Evolutionary conservation across 371 early-diverging fungal genomes (phyloP).

Genomic region (Blastocladiella emersonii): DNA sequence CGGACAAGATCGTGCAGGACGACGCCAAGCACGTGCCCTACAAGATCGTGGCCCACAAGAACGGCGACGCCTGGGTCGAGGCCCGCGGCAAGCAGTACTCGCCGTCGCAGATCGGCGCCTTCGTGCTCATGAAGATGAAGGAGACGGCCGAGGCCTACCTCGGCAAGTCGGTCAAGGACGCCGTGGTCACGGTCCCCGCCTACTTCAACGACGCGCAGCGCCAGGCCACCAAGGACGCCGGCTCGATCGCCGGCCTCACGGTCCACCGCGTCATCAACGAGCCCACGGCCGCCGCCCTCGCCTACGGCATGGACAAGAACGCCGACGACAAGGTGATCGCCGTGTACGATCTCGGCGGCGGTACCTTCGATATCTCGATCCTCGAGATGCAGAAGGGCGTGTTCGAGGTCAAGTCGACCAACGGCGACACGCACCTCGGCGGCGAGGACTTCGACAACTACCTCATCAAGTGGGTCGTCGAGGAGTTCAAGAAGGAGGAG

Average conservation of each 20-base stretch:
- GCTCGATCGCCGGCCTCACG: conserved; percentile 88
- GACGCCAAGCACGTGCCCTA: conserved; percentile 78
- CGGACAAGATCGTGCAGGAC: conserved; percentile 69
- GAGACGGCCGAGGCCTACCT: conserved; percentile 83
- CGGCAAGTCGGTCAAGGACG: conserved; percentile 71
- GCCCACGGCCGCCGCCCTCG: conserved; percentile 97
- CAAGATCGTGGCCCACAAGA: conserved; percentile 77
- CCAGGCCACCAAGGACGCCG: conserved; percentile 98
- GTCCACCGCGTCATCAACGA: conserved; percentile 98
- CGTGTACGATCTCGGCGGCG: conserved; percentile 99
- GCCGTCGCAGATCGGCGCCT: conserved; percentile 89
- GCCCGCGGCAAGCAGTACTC: conserved; percentile 81
- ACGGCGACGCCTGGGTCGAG: conserved; percentile 98
- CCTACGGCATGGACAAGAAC: conserved; percentile 91
- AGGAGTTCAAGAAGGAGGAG: conserved; percentile 69
- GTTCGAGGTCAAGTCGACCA: conserved; percentile 95
- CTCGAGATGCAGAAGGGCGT: conserved; percentile 95
- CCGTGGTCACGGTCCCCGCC: conserved; percentile 82
- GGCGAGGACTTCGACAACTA: conserved; percentile 98
- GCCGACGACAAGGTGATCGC: conserved; percentile 80
- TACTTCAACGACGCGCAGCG: conserved; percentile 94
- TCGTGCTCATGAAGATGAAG: conserved; percentile 92
- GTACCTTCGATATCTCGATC: conserved; percentile 99
- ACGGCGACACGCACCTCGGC: conserved; percentile 95
- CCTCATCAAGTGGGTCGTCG: conserved; percentile 65